Evolutionary conservation across 768 basidiomycete genomes (phyloP).

Genomic region (Suillus americanus): DNA sequence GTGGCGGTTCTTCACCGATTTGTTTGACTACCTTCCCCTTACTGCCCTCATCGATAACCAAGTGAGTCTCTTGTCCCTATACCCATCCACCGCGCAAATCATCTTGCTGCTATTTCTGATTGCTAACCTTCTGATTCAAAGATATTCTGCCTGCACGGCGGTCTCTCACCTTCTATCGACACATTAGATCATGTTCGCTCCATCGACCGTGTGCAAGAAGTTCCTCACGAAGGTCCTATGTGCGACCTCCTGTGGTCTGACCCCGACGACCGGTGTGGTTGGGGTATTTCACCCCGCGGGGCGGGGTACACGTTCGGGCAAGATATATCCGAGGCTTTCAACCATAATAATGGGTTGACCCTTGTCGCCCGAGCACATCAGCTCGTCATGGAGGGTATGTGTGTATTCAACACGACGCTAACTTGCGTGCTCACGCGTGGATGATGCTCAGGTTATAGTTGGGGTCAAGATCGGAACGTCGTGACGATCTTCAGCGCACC

Average conservation of each 20-base stretch:
- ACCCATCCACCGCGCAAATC: background rate
- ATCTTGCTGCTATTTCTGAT: background rate
- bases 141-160: conserved; percentile 99
- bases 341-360: conserved; percentile 98
- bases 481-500: conserved; percentile 99
- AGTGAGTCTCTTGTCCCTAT: conserved; percentile 53
- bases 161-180: conserved; percentile 97
- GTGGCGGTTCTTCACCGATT: conserved; percentile 98
- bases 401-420: conserved; percentile 4
- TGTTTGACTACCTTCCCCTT: conserved; percentile 96
- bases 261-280: conserved; percentile 98
- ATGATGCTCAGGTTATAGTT: conserved; percentile 69
- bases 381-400: conserved; percentile 93
- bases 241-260: conserved; percentile 99
- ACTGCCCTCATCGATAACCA: conserved; percentile 99
- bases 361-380: conserved; percentile 94
- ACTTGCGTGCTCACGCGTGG: conserved; percentile 12
- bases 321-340: conserved; percentile 98
- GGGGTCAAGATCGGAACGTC: conserved; percentile 99
- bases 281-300: conserved; percentile 98
- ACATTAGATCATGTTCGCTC: conserved; percentile 99
- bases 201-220: conserved; percentile 98
- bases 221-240: conserved; percentile 99
- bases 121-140: conserved; percentile 29
- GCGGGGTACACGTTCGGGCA: conserved; percentile 99